Evolutionary conservation across 1,284 basidiomycete genomes (phyloP).

Genomic region (Apiotrichum laibachii): DNA sequence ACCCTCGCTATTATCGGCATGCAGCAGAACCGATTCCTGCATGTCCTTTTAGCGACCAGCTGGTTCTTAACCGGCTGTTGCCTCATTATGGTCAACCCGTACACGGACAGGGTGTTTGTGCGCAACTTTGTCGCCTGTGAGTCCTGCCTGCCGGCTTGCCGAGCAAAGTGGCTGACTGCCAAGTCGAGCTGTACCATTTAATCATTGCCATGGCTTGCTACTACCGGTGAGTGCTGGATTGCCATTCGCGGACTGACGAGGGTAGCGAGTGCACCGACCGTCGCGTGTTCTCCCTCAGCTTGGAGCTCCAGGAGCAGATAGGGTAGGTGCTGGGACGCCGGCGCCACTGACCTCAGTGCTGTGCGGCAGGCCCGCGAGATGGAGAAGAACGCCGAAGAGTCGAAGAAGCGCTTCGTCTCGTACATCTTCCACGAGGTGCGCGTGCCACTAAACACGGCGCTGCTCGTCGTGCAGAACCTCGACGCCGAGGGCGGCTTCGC

Average conservation of each 20-base stretch:
- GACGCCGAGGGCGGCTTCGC: slow-evolving; percentile 58
- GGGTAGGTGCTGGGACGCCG: slow-evolving; percentile 6
- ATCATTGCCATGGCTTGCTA: slow-evolving; percentile 48
- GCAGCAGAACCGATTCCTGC: no score
- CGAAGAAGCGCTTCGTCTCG: slow-evolving; percentile 71
- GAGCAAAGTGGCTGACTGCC: not conserved
- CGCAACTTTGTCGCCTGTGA: slow-evolving; percentile 44
- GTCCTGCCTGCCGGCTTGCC: slow-evolving; percentile 14
- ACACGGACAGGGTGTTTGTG: no score
- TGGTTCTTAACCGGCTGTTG: no score
- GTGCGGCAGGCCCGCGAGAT: slow-evolving; percentile 81
- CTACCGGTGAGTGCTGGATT: slow-evolving; percentile 14
- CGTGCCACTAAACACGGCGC: slow-evolving; percentile 83
- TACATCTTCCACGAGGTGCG: slow-evolving; percentile 68
- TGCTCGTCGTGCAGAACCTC: slow-evolving; percentile 85
- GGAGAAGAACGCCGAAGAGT: slow-evolving; percentile 73
- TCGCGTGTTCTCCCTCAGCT: slow-evolving; percentile 61
- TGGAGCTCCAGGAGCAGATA: slow-evolving; percentile 69
- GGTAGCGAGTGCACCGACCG: slow-evolving; percentile 58
- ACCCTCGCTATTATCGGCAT: no score
- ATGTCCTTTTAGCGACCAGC: no score
- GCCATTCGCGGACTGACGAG: no score
- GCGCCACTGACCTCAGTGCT: slow-evolving; percentile 52
- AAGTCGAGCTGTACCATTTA: slow-evolving; percentile 44
- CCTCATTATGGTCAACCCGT: no score